Conservation (phyloP, 352 stramenopile species). For the Pythium volutum region DNA sequence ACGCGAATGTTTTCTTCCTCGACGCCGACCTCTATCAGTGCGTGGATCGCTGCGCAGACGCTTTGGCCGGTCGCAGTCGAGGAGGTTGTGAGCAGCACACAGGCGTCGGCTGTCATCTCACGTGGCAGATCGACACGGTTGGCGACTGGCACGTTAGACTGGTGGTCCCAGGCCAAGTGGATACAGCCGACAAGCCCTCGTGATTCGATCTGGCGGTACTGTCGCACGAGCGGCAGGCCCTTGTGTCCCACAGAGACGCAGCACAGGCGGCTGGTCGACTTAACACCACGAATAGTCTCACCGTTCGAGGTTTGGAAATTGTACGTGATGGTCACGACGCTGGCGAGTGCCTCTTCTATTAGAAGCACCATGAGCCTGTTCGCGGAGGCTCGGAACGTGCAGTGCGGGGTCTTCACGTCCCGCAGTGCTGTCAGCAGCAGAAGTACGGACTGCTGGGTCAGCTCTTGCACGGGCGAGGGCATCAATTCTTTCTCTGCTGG, state of each 20-base stretch:
- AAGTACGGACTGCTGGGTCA: conserved; percentile 30
- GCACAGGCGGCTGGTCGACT: conserved; percentile 28
- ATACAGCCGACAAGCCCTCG: conserved; percentile 26
- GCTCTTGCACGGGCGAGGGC: neutral
- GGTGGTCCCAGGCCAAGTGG: neutral
- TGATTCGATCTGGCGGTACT: conserved; percentile 54
- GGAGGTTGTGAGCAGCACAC: conserved; percentile 8
- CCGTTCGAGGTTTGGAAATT: conserved; percentile 35
- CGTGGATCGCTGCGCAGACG: conserved; percentile 14
- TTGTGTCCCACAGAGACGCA: conserved; percentile 39
- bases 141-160: neutral
- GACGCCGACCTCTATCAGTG: conserved; percentile 31
- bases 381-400: conserved; percentile 35
- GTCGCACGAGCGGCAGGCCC: conserved; percentile 42
- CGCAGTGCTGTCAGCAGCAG: conserved; percentile 50
- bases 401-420: conserved; percentile 23
- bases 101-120: neutral
- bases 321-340: conserved; percentile 30
- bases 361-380: conserved; percentile 57
- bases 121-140: conserved; percentile 24
- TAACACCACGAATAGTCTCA: conserved; percentile 29
- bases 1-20: conserved; percentile 37
- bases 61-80: conserved; percentile 2
- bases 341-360: conserved; percentile 48
- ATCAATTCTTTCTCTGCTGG: neutral